Conservation (phyloP, 2,329 filamentous ascomycete species). For the Aspergillus quadricinctus region DNA sequence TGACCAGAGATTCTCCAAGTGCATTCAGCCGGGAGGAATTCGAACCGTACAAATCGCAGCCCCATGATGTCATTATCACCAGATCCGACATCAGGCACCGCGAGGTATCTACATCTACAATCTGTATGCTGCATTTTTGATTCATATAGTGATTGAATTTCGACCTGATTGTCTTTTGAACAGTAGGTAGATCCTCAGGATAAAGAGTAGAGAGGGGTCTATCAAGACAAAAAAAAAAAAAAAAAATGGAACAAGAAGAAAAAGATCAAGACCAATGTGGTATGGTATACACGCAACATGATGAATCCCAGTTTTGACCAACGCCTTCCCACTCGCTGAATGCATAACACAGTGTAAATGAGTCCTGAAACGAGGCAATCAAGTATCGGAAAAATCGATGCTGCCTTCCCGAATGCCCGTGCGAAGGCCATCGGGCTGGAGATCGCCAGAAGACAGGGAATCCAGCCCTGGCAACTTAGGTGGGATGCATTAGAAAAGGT, state of each 20-base stretch:
- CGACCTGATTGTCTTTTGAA: neutral
- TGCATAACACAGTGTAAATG: slow-evolving; percentile 13
- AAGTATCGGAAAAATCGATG: slow-evolving; percentile 14
- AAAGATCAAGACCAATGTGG: slow-evolving; percentile 7
- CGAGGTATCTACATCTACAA: neutral
- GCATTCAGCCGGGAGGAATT: neutral
- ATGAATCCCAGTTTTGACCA: slow-evolving; percentile 7
- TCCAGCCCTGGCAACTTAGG: slow-evolving; percentile 30
- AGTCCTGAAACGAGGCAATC: slow-evolving; percentile 4
- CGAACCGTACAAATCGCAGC: neutral
- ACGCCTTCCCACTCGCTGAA: slow-evolving; percentile 22
- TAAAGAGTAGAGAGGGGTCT: slow-evolving; percentile 14
- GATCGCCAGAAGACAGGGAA: slow-evolving; percentile 26
- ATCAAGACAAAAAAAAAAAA: slow-evolving; percentile 8
- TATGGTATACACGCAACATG: slow-evolving; percentile 14
- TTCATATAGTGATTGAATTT: neutral
- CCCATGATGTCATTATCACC: neutral
- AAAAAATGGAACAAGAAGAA: slow-evolving; percentile 3
- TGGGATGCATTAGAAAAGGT: slow-evolving; percentile 20
- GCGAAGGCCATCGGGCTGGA: slow-evolving; percentile 21
- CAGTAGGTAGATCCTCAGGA: neutral
- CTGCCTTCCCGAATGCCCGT: slow-evolving; percentile 21
- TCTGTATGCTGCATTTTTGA: neutral
- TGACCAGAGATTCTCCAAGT: neutral
- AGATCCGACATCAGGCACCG: neutral